phyloP scores from a whole-genome alignment of 2,329 filamentous ascomycete genomes.

The Fusarium algeriense region DNA sequence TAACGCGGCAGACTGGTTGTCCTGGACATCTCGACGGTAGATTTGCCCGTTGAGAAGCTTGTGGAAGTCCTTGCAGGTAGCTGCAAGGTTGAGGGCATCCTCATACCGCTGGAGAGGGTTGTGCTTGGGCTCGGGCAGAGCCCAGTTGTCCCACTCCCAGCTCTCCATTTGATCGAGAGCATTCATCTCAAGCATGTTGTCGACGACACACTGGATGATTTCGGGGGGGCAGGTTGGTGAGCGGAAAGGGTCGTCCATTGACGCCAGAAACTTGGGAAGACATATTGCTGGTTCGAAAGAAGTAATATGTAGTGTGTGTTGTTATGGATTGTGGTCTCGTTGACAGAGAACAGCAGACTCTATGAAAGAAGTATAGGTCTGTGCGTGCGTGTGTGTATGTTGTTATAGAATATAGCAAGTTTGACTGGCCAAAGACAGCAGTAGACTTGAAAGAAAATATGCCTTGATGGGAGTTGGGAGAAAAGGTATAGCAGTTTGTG shows the following conservation, averaged over 20 bases:
- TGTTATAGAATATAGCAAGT: too few relatives aligned
- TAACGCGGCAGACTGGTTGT: not conserved
- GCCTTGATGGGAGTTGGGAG: too few relatives aligned
- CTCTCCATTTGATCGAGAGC: not conserved
- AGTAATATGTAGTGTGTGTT: not conserved
- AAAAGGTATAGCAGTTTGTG: too few relatives aligned
- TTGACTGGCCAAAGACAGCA: too few relatives aligned
- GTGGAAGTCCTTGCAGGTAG: constrained; percentile 2
- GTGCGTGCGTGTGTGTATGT: too few relatives aligned
- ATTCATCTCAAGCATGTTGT: constrained; percentile 5
- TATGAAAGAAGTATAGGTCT: too few relatives aligned
- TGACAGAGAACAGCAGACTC: too few relatives aligned
- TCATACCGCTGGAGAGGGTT: not conserved
- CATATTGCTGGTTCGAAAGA: not conserved
- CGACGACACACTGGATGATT: not conserved
- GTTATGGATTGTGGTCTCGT: too few relatives aligned
- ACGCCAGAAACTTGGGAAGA: not conserved
- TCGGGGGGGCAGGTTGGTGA: not conserved
- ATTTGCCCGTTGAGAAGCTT: not conserved
- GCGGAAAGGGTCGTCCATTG: too few relatives aligned
- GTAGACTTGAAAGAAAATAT: too few relatives aligned
- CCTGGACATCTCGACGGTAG: not conserved
- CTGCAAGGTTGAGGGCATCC: constrained; percentile 13
- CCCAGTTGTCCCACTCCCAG: not conserved
- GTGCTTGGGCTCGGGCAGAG: not conserved